These are phyloP conservation scores for Ophiorrhiza pumila DNA, from an alignment of 257 asterid species.

Conservation along the genomic window DNA sequence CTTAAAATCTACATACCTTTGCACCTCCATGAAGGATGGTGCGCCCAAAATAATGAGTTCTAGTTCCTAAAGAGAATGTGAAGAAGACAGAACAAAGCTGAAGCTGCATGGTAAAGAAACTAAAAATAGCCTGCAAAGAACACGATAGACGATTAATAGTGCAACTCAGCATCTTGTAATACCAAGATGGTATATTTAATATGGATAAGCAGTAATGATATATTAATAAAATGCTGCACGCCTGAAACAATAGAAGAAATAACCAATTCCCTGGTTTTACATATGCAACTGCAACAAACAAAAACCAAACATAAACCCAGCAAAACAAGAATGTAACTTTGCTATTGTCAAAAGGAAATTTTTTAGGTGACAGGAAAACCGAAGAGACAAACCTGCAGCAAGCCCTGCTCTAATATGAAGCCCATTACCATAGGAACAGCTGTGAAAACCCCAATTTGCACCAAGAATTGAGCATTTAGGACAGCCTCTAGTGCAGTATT, in stretches of 20 bases:
- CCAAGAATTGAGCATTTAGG: constrained; percentile 93
- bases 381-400: constrained; percentile 65
- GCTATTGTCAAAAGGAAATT: background rate
- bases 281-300: background rate
- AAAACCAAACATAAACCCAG: background rate
- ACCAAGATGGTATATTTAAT: background rate
- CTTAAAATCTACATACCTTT: constrained; percentile 50
- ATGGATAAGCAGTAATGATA: background rate
- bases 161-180: background rate
- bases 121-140: constrained; percentile 80
- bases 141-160: background rate
- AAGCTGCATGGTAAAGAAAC: constrained; percentile 97
- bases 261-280: background rate
- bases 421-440: constrained; percentile 99
- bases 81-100: constrained; percentile 97
- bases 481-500: constrained; percentile 84
- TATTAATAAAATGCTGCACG: background rate
- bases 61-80: constrained; percentile 91
- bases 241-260: background rate
- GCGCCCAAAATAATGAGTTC: constrained; percentile 97
- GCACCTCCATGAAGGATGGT: constrained; percentile 99
- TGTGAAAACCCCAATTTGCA: constrained; percentile 93
- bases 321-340: background rate
- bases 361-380: background rate
- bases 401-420: constrained; percentile 83